phyloP scores from a whole-genome alignment of 352 stramenopile genomes.

The Globisporangium middletonii region DNA sequence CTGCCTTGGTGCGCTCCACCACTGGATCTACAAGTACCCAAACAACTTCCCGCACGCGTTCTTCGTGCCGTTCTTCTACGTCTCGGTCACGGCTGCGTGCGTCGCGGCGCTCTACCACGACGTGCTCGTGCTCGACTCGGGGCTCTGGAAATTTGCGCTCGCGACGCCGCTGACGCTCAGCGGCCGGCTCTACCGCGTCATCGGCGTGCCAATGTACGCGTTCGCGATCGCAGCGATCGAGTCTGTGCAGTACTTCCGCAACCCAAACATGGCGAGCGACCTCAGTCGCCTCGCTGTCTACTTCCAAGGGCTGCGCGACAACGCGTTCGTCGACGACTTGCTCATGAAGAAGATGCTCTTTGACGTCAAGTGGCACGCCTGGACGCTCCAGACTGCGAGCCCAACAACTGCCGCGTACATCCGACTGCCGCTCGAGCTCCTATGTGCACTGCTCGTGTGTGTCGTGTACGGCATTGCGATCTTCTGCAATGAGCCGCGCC shows the following conservation, averaged over 20 bases:
- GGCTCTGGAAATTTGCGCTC: slow-evolving; percentile 58
- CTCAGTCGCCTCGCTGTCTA: slow-evolving; percentile 31
- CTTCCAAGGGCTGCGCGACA: slow-evolving; percentile 21
- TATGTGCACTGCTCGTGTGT: slow-evolving; percentile 43
- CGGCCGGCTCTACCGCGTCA: slow-evolving; percentile 39
- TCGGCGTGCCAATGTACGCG: slow-evolving; percentile 65
- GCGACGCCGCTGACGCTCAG: slow-evolving; percentile 56
- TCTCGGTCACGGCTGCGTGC: slow-evolving; percentile 26
- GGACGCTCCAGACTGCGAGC: slow-evolving; percentile 20
- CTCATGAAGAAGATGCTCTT: slow-evolving; percentile 22
- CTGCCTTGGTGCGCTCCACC: slow-evolving; percentile 32
- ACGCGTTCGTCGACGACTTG: slow-evolving; percentile 23
- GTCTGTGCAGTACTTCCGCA: slow-evolving; percentile 36
- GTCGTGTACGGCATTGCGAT: slow-evolving; percentile 47
- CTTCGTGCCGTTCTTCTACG: slow-evolving; percentile 54
- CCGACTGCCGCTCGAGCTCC: slow-evolving; percentile 36
- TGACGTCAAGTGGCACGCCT: slow-evolving; percentile 27
- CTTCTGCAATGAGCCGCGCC: slow-evolving; percentile 64
- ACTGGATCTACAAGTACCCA: slow-evolving; percentile 45
- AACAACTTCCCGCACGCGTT: slow-evolving; percentile 51
- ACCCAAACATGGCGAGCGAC: slow-evolving; percentile 39
- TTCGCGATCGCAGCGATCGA: slow-evolving; percentile 46
- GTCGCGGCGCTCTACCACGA: slow-evolving; percentile 41
- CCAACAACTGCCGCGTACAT: slow-evolving; percentile 25
- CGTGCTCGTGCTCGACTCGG: slow-evolving; percentile 16